A percentile compares a stretch with the other conserved stretches of the same genome.
phyloP scores from a whole-genome alignment of 1,284 basidiomycete species.

The Ceratorhiza oryzae-sativae region DNA sequence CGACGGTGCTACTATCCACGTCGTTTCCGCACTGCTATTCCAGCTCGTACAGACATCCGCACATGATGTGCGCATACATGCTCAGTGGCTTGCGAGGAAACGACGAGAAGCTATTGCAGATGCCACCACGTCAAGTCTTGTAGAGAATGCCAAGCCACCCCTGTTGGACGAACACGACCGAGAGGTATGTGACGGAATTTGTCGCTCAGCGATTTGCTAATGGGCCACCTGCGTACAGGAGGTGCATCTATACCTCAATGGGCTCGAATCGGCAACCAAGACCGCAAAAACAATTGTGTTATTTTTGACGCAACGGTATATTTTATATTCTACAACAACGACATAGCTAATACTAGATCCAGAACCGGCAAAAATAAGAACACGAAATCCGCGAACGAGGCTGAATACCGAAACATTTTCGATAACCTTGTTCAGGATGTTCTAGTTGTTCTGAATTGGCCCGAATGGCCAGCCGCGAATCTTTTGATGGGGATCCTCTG shows the following conservation, averaged over 20 bases:
- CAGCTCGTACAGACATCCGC: slow-evolving; percentile 96
- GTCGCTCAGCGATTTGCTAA: not conserved
- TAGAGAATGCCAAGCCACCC: slow-evolving; percentile 55
- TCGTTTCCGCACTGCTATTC: slow-evolving; percentile 88
- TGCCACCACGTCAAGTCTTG: slow-evolving; percentile 64
- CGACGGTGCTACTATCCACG: slow-evolving; percentile 86
- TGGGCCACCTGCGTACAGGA: slow-evolving; percentile 55
- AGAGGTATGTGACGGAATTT: slow-evolving; percentile 56
- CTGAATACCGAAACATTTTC: slow-evolving; percentile 89
- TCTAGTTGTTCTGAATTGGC: slow-evolving; percentile 88
- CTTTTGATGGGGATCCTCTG: slow-evolving; percentile 79
- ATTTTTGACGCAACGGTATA: slow-evolving; percentile 82
- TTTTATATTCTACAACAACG: not conserved
- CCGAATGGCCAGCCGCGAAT: slow-evolving; percentile 95
- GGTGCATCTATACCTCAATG: slow-evolving; percentile 67
- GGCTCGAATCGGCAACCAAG: slow-evolving; percentile 79
- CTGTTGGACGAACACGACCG: slow-evolving; percentile 70
- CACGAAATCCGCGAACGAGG: slow-evolving; percentile 87
- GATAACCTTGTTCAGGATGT: slow-evolving; percentile 90
- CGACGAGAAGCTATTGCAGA: slow-evolving; percentile 68
- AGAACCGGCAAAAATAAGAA: slow-evolving; percentile 83
- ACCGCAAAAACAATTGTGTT: slow-evolving; percentile 83
- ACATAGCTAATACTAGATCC: not conserved
- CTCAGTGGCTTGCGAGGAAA: slow-evolving; percentile 64
- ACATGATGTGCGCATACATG: slow-evolving; percentile 74